Conservation (phyloP, 371 early-diverging fungal species). For the Mucor circinelloides region DNA sequence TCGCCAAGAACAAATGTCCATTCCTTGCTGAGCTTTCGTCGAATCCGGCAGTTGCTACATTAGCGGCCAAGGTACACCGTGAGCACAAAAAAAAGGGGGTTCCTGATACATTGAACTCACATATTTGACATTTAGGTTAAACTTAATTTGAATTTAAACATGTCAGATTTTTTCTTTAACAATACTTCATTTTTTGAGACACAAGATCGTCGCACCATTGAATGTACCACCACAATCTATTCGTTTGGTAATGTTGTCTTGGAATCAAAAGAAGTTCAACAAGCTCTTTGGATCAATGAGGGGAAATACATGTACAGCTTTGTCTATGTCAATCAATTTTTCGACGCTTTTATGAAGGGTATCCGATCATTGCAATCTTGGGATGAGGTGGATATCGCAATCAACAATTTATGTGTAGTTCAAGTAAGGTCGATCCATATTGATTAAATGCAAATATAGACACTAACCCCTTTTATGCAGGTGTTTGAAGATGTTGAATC, state of each 20-base stretch:
- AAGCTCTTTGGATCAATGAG: slow-evolving; percentile 46
- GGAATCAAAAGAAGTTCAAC: slow-evolving; percentile 61
- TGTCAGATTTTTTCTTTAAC: slow-evolving; percentile 46
- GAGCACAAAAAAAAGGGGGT: not conserved
- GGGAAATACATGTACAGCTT: slow-evolving; percentile 54
- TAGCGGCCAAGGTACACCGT: slow-evolving; percentile 30
- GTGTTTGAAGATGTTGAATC: slow-evolving; percentile 57
- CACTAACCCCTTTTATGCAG: slow-evolving; percentile 14
- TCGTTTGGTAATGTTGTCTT: slow-evolving; percentile 67
- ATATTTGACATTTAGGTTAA: slow-evolving; percentile 13
- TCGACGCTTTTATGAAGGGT: slow-evolving; percentile 58
- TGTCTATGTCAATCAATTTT: slow-evolving; percentile 65
- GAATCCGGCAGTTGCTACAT: slow-evolving; percentile 7
- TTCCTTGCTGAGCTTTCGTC: slow-evolving; percentile 21
- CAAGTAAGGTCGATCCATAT: slow-evolving; percentile 36
- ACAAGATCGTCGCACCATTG: slow-evolving; percentile 48
- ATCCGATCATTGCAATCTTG: slow-evolving; percentile 48
- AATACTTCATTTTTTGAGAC: slow-evolving; percentile 59
- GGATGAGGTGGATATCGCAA: slow-evolving; percentile 59
- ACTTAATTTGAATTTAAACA: slow-evolving; percentile 46
- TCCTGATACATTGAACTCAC: not conserved
- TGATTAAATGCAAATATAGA: not conserved
- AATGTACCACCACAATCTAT: slow-evolving; percentile 66
- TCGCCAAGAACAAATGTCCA: slow-evolving; percentile 40
- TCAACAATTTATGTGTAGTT: slow-evolving; percentile 55